Evolutionary conservation across 176 grass and related monocot species (phyloP), one percentile per base, ranked within the genome.

Genomic region (Leersia perrieri): DNA sequence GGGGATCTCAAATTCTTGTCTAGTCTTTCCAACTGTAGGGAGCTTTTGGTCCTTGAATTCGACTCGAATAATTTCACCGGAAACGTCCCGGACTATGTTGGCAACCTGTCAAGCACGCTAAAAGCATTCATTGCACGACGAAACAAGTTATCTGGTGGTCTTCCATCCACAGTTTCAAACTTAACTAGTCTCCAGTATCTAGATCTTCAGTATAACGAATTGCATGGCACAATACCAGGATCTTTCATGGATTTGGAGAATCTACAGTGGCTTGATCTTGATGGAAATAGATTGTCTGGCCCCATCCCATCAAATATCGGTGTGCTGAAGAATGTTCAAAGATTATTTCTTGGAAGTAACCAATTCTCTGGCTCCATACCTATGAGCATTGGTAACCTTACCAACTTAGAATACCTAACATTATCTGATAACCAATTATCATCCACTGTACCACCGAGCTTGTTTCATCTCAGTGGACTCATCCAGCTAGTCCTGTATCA

Each of bases 171-270:
- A 0, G 13, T 72, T 1, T 30, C 22, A 6, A 72, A 72, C 29
- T 0, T 72, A 26, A 31, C 41, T 2, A 1, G 0, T 0, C 70
- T 72, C 28, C 1, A 0, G 0, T 0, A 0, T 12, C 1, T 72
- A 22, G 15, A 11, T 0, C 15, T 72, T 0, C 11, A 2, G 5
- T 0, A 0, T 0, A 31, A 15, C 0, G 31, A 31, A 7, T 27
- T 72, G 1, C 10, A 0, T 31, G 40, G 69, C 29, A 0, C 6
- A 5, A 27, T 70, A 1, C 38, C 38, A 15, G n/a, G 1, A 9
- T 36, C 5, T 14, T 15, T 18, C 23, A 26, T 30, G 5, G 2
- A 10, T 0, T 0, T 0, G 27, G 42, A 28, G 7, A 71, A 29
- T 39, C 27, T 28, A 28, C 39, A 0, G n/a, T n/a, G 16, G 14